Evolutionary conservation across 352 stramenopile genomes (phyloP).

Genomic region (Phytophthora constricta): DNA sequence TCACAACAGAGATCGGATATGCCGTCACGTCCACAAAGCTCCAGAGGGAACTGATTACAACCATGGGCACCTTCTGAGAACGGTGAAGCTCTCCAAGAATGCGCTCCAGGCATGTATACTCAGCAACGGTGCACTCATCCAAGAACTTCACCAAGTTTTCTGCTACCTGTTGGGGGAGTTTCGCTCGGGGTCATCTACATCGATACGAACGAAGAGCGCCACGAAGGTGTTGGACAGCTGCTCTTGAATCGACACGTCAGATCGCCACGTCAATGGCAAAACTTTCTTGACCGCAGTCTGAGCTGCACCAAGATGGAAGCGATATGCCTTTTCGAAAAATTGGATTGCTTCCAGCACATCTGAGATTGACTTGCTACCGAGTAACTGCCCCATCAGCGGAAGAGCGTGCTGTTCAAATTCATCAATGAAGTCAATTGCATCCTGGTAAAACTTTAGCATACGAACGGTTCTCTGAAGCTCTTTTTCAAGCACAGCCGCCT

Average conservation of each 20-base stretch:
- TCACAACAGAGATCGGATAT: slow-evolving; percentile 66
- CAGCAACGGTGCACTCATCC: slow-evolving; percentile 77
- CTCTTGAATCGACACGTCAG: slow-evolving; percentile 89
- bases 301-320: slow-evolving; percentile 91
- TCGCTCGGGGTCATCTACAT: slow-evolving; percentile 48
- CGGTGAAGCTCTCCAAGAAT: slow-evolving; percentile 71
- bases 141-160: slow-evolving; percentile 79
- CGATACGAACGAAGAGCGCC: slow-evolving; percentile 66
- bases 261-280: slow-evolving; percentile 92
- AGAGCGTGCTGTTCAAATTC: slow-evolving; percentile 86
- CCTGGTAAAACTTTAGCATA: slow-evolving; percentile 91
- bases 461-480: slow-evolving; percentile 81
- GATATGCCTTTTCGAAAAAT: slow-evolving; percentile 93
- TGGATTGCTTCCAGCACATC: slow-evolving; percentile 94
- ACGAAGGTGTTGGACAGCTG: slow-evolving; percentile 90
- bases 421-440: slow-evolving; percentile 93
- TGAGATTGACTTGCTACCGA: slow-evolving; percentile 91
- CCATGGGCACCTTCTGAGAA: slow-evolving; percentile 63
- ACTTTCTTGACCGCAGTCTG: slow-evolving; percentile 92
- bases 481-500: slow-evolving; percentile 60
- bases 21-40: slow-evolving; percentile 62
- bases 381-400: slow-evolving; percentile 82
- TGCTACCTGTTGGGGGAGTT: slow-evolving; percentile 55
- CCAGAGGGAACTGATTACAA: slow-evolving; percentile 76
- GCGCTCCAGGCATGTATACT: slow-evolving; percentile 81